Evolutionary conservation across 2,329 filamentous ascomycete genomes (phyloP), one percentile per base, ranked within the genome.

Genomic region (Alternaria triticina): DNA sequence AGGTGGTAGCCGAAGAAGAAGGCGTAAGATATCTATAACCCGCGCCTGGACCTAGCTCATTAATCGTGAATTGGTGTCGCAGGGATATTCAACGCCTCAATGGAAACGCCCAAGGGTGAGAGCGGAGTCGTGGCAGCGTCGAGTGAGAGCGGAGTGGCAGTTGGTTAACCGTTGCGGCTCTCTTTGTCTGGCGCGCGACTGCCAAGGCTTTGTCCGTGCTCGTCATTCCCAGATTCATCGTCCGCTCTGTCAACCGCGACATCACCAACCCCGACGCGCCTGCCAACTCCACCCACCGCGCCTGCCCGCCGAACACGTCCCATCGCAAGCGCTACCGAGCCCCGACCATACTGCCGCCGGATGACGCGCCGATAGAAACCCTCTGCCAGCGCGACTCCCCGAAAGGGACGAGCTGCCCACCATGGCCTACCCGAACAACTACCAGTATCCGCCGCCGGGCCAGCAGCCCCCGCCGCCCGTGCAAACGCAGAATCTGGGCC

Each of bases 401-500:
- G 59, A 58, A 58, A 68, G 71, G 69, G 68, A 66, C 58, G 66
- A 67, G 69, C 69, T 69, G 72, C 73, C 70, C 73, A 68, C 57
- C 70, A 79, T 79, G 77, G 73, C 76, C 57, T 67, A 75, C 62
- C 70, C 64, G 10, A 70, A 76, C 62, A 70, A 76, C 69, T 70
- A 72, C 64, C 72, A 79, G 64, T 74, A 77, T 27, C 67, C 68
- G 65, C 71, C 66, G 23, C 64, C 69, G 46, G 67, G 62, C 58
- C 70, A 68, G 65, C 74, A 76, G 54, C 69, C 72, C 15, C 72
- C 74, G 68, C 76, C 72, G 62, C 77, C 70, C 30, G 76, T 78
- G 50, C 79, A 79, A 66, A 77, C 75, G 25, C 73, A 77, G 66
- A 84, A 85, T 45, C 75, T 75, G 69, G 60, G 85, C 55, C 88